Evolutionary conservation across 1,284 basidiomycete genomes (phyloP).

Genomic region (Moesziomyces parantarcticus): DNA sequence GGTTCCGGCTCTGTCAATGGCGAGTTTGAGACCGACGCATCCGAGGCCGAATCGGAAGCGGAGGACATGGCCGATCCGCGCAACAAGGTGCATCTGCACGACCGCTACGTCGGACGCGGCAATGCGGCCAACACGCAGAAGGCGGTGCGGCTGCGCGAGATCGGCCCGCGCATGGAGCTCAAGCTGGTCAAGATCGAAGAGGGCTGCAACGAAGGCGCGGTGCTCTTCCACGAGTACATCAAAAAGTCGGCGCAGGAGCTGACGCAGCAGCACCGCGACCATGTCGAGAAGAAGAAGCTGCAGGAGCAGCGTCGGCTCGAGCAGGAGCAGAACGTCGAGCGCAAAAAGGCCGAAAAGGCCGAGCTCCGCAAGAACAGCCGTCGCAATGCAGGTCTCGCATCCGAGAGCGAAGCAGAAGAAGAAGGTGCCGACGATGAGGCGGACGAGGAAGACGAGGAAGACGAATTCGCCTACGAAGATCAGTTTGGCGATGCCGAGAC

Average conservation of each 20-base stretch:
- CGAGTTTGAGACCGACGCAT: slow-evolving; percentile 73
- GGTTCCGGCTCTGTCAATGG: slow-evolving; percentile 72
- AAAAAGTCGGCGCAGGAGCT: slow-evolving; percentile 45
- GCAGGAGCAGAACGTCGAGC: slow-evolving; percentile 59
- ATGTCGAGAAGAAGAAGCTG: slow-evolving; percentile 40
- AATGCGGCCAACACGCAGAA: slow-evolving; percentile 89
- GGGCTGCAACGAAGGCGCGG: slow-evolving; percentile 73
- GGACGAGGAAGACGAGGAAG: slow-evolving; percentile 33
- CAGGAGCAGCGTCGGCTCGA: slow-evolving; percentile 45
- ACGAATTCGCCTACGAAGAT: slow-evolving; percentile 65
- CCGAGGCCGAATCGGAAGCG: slow-evolving; percentile 77
- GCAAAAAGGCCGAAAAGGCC: slow-evolving; percentile 56
- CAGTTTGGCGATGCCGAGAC: slow-evolving; percentile 24
- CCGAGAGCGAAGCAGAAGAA: slow-evolving; percentile 26
- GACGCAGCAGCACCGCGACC: slow-evolving; percentile 33
- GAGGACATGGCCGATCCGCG: slow-evolving; percentile 79
- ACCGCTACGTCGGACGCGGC: slow-evolving; percentile 92
- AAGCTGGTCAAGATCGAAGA: slow-evolving; percentile 92
- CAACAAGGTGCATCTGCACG: slow-evolving; percentile 79
- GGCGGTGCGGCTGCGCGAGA: slow-evolving; percentile 90
- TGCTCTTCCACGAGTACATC: slow-evolving; percentile 65
- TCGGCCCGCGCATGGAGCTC: slow-evolving; percentile 94
- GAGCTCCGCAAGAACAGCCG: slow-evolving; percentile 18
- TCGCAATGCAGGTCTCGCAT: slow-evolving; percentile 23
- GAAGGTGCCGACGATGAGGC: slow-evolving; percentile 24